phyloP scores from a whole-genome alignment of 257 asterid genomes.

The Scutellaria minor region DNA sequence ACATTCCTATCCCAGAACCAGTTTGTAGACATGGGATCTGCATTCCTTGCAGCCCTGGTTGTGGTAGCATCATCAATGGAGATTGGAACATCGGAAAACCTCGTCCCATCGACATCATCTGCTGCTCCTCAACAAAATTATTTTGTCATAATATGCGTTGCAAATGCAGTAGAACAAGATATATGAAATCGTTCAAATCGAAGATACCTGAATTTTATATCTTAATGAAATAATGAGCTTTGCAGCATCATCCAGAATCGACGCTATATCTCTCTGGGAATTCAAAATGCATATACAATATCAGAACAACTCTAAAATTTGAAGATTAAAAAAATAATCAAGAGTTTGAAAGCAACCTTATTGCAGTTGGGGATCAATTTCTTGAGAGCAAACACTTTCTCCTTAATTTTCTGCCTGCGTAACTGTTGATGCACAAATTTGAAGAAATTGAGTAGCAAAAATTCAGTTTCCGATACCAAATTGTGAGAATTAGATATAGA shows the following conservation, averaged over 20 bases:
- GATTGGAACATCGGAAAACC: slow-evolving; percentile 23
- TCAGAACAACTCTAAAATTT: neutral
- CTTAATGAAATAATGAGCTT: slow-evolving; percentile 35
- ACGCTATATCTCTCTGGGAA: slow-evolving; percentile 1
- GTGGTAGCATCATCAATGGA: slow-evolving; percentile 2
- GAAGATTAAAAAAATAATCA: neutral
- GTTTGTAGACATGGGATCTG: neutral
- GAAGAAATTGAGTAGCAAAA: too few species aligned
- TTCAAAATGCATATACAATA: neutral
- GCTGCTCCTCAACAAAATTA: neutral
- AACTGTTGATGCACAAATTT: slow-evolving; percentile 4
- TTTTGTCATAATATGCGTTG: too few species aligned
- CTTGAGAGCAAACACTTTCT: slow-evolving; percentile 37
- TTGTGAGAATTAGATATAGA: too few species aligned
- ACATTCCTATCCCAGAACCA: neutral
- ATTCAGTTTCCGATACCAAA: too few species aligned
- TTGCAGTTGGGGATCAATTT: slow-evolving; percentile 45
- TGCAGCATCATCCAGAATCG: slow-evolving; percentile 45
- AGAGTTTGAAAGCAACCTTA: slow-evolving; percentile 20
- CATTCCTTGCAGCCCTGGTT: neutral
- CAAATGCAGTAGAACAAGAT: too few species aligned
- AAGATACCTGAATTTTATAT: slow-evolving; percentile 24
- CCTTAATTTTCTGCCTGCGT: slow-evolving; percentile 37
- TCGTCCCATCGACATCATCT: slow-evolving; percentile 29
- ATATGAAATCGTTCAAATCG: too few species aligned